A percentile compares a stretch with the other conserved stretches of the same genome.
phyloP scores from a whole-genome alignment of 768 basidiomycete genomes.

The Pleurotus cornucopiae region DNA sequence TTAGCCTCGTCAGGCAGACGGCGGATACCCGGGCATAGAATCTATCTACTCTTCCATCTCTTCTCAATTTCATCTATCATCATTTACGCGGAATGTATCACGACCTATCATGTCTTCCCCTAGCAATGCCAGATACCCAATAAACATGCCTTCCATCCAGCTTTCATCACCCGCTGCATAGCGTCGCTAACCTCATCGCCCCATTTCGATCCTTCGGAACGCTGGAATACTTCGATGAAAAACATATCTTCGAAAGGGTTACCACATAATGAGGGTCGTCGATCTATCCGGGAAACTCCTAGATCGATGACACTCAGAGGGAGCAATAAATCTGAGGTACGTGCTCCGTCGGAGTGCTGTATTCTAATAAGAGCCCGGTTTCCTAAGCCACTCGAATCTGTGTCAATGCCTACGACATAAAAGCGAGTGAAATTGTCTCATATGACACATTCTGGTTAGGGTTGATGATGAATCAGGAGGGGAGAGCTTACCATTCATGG shows the following conservation, averaged over 20 bases:
- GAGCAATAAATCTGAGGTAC: slow-evolving; percentile 11
- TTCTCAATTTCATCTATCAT: too few relatives aligned
- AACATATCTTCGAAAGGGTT: slow-evolving; percentile 57
- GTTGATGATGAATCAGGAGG: not conserved
- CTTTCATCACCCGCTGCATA: slow-evolving; percentile 25
- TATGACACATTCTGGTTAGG: not conserved
- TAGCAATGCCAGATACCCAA: slow-evolving; percentile 47
- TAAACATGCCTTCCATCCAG: slow-evolving; percentile 31
- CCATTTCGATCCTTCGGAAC: slow-evolving; percentile 10
- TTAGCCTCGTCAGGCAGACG: slow-evolving; percentile 26
- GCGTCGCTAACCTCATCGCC: slow-evolving; percentile 24
- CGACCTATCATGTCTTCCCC: not conserved
- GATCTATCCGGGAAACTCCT: slow-evolving; percentile 51
- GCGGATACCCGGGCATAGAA: slow-evolving; percentile 1
- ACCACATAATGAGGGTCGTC: slow-evolving; percentile 48
- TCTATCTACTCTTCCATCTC: too few relatives aligned
- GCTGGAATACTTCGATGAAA: slow-evolving; percentile 52
- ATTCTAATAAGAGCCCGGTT: slow-evolving; percentile 28
- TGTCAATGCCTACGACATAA: slow-evolving; percentile 42
- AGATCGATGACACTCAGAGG: slow-evolving; percentile 34
- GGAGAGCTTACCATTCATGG: slow-evolving; percentile 37
- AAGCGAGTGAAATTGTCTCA: slow-evolving; percentile 71
- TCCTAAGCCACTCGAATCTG: slow-evolving; percentile 9
- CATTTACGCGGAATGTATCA: too few relatives aligned
- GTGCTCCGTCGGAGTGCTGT: not conserved